phyloP scores from a whole-genome alignment of 2,329 filamentous ascomycete genomes.

The Apiospora hydei region DNA sequence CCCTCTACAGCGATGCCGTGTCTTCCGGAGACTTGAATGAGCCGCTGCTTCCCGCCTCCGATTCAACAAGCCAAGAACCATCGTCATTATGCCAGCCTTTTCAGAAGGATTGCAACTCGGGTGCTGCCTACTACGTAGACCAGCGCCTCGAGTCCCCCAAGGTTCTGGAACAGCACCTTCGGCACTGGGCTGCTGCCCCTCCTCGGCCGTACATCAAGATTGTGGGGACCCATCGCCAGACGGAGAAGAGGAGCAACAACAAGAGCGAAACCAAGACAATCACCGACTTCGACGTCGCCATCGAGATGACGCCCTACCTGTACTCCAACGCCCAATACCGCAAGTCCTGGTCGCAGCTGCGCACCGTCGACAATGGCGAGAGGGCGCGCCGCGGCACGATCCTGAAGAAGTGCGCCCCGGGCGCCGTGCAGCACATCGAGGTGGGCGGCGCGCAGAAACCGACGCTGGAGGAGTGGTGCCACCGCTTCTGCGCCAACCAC shows the following conservation, averaged over 20 bases:
- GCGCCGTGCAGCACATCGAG: constrained; percentile 52
- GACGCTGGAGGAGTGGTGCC: constrained; percentile 68
- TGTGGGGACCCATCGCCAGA: constrained; percentile 59
- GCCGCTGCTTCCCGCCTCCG: neutral
- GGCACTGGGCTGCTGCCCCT: constrained; percentile 52
- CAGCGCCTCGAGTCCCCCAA: constrained; percentile 53
- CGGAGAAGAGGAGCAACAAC: constrained; percentile 48
- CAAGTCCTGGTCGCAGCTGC: constrained; percentile 52
- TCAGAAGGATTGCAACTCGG: constrained; percentile 34
- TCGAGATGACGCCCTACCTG: constrained; percentile 67
- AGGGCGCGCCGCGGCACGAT: constrained; percentile 71
- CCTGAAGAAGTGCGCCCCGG: constrained; percentile 48
- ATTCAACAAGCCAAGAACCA: neutral
- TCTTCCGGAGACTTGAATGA: constrained; percentile 5
- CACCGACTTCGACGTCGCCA: constrained; percentile 65
- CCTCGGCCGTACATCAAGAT: constrained; percentile 62
- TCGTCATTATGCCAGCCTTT: neutral
- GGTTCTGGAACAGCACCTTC: constrained; percentile 53
- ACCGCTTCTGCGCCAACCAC: constrained; percentile 67
- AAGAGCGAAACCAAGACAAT: constrained; percentile 57
- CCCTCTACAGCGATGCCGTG: constrained; percentile 38
- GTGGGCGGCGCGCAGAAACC: constrained; percentile 47
- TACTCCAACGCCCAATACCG: constrained; percentile 52
- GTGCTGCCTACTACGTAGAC: constrained; percentile 53
- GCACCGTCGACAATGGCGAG: constrained; percentile 63